Base-by-base conservation (phyloP, 331 rosid species). In the Rosa hybrid region DNA sequence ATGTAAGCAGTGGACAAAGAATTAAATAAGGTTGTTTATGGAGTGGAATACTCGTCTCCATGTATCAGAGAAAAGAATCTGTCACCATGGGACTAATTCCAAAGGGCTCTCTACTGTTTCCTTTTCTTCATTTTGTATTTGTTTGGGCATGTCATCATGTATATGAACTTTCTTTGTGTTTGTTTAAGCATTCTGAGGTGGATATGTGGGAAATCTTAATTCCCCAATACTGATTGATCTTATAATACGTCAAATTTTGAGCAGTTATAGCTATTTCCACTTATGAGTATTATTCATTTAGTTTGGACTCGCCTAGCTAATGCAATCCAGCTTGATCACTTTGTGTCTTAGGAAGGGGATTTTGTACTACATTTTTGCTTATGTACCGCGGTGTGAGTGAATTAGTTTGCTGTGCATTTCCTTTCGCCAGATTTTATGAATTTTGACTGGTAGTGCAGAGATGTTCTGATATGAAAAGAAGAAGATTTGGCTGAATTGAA, bases 121-220 rank as follows among this genome's bases (percentile, higher is more conserved):
- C 54, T 14, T 49, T 25, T 20, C 50, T 65, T 62, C 48, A 38
- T 68, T 0, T 18, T 68, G 27, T 65, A 68, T 68, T 41, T 81
- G 75, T n/a, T 39, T 59, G 34, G 77, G n/a, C 39, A 10, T 50
- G 53, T 68, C 27, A 39, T 41, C 67, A 54, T 81, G 72, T 56
- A 70, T 45, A 78, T 34, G 54, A 4, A 44, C 63, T 23, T 44
- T 65, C 59, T 60, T 56, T 56, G 39, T 74, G 80, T 38, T 57
- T 38, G 12, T 45, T 54, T 83, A 51, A 34, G 76, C 39, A 6
- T 62, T 73, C 25, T 69, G 45, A 45, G 70, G 23, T 69, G 69
- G 38, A 20, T 53, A 71, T 77, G 38, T 20, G 71, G 69, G 62
- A 59, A 63, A 48, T 70, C 50, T 62, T 60, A 39, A 12, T 39